Evolutionary conservation across 164 flowering plant genomes (phyloP).

Genomic region (Platanus orientalis): DNA sequence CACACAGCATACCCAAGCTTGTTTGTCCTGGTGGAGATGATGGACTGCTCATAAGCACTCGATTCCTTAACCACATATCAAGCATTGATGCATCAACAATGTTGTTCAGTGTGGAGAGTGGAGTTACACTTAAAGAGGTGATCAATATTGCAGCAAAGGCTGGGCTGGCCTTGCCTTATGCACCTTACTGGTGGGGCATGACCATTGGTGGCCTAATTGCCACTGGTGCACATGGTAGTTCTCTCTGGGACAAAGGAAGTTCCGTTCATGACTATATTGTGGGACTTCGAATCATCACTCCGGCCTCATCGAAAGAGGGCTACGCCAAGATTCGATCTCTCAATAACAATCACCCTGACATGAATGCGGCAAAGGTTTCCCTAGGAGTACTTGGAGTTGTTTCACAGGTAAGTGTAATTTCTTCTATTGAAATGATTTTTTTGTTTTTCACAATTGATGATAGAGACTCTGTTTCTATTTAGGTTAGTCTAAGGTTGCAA

Average conservation of each 20-base stretch:
- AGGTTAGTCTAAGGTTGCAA: constrained; percentile 19
- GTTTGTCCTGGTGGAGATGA: constrained; percentile 53
- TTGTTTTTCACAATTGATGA: too few species aligned
- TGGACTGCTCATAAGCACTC: constrained; percentile 63
- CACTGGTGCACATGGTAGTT: constrained; percentile 81
- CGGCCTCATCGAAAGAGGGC: constrained; percentile 43
- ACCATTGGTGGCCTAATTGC: constrained; percentile 63
- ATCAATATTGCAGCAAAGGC: constrained; percentile 46
- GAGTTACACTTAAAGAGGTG: constrained; percentile 46
- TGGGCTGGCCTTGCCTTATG: constrained; percentile 54
- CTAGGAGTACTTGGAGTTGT: constrained; percentile 85
- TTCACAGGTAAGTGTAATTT: too few species aligned
- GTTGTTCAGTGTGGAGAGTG: constrained; percentile 51
- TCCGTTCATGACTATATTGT: constrained; percentile 60
- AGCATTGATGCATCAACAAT: constrained; percentile 21
- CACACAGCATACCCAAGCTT: constrained; percentile 65
- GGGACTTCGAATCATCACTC: constrained; percentile 43
- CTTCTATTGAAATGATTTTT: too few species aligned
- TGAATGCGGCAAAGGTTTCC: constrained; percentile 54
- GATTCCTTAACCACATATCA: constrained; percentile 30
- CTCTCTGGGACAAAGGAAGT: constrained; percentile 66
- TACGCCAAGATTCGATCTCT: constrained; percentile 43
- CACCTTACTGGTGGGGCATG: constrained; percentile 86
- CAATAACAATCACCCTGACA: constrained; percentile 23
- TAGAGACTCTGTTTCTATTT: too few species aligned